Evolutionary conservation across 768 basidiomycete species (phyloP).

Genomic region (Austroboletus festivus): DNA sequence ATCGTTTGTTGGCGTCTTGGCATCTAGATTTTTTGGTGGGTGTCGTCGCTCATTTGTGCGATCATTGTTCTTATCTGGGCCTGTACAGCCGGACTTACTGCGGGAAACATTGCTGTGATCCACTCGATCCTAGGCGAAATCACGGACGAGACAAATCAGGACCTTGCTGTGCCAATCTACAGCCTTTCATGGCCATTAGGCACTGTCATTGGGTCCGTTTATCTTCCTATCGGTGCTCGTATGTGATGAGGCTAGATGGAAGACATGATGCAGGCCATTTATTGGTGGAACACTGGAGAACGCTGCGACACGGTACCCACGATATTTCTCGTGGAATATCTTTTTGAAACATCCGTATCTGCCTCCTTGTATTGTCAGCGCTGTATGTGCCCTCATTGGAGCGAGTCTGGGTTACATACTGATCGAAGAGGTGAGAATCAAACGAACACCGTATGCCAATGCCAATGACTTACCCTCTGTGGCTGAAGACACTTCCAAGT

Average conservation of each 20-base stretch:
- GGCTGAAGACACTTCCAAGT: slow-evolving; percentile 15
- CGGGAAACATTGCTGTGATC: slow-evolving; percentile 60
- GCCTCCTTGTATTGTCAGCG: slow-evolving; percentile 14
- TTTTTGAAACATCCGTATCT: slow-evolving; percentile 17
- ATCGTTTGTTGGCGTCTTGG: slow-evolving; percentile 45
- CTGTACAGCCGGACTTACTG: slow-evolving; percentile 54
- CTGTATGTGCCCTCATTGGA: slow-evolving; percentile 7
- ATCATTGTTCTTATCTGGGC: background rate
- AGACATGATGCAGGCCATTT: slow-evolving; percentile 9
- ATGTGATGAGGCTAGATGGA: background rate
- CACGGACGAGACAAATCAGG: slow-evolving; percentile 60
- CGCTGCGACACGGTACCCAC: slow-evolving; percentile 15
- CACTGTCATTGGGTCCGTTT: slow-evolving; percentile 47
- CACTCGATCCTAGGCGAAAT: slow-evolving; percentile 60
- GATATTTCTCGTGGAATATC: slow-evolving; percentile 10
- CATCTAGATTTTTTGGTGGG: slow-evolving; percentile 51
- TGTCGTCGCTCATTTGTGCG: background rate
- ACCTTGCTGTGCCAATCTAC: slow-evolving; percentile 55
- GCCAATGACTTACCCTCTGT: background rate
- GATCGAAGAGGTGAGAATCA: slow-evolving; percentile 24
- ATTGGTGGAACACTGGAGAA: slow-evolving; percentile 22
- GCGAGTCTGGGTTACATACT: slow-evolving; percentile 13
- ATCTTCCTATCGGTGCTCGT: background rate
- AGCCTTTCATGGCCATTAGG: slow-evolving; percentile 57
- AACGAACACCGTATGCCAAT: too few species aligned